Evolutionary conservation across 2,329 filamentous ascomycete genomes (phyloP).

Genomic region (Macrophomina tecta): DNA sequence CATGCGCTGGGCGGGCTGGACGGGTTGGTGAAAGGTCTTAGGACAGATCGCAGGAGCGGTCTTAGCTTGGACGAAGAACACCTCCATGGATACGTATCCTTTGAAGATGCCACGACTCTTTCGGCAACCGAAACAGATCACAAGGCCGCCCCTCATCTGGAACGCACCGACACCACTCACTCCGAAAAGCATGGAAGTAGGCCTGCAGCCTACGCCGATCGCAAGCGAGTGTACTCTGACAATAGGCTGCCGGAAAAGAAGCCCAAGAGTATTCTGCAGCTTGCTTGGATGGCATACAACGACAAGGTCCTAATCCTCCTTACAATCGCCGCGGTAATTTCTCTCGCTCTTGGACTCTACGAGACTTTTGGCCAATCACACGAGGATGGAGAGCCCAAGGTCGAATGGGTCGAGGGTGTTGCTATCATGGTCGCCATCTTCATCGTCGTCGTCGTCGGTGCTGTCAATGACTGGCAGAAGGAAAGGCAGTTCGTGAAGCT

Average conservation of each 20-base stretch:
- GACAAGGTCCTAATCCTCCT: slow-evolving; percentile 76
- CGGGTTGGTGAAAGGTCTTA: slow-evolving; percentile 60
- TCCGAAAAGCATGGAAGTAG: slow-evolving; percentile 29
- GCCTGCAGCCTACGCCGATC: slow-evolving; percentile 55
- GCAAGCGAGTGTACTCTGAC: slow-evolving; percentile 64
- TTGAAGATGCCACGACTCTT: slow-evolving; percentile 57
- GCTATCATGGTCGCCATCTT: slow-evolving; percentile 78
- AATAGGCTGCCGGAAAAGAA: slow-evolving; percentile 70
- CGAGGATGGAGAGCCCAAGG: slow-evolving; percentile 53
- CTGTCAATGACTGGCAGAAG: slow-evolving; percentile 83
- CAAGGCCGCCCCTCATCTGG: slow-evolving; percentile 25
- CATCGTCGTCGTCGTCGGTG: slow-evolving; percentile 77
- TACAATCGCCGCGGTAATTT: slow-evolving; percentile 71
- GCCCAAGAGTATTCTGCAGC: slow-evolving; percentile 62
- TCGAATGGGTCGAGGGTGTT: slow-evolving; percentile 83
- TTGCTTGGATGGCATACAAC: slow-evolving; percentile 74
- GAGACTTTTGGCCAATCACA: slow-evolving; percentile 62
- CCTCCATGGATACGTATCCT: slow-evolving; percentile 54
- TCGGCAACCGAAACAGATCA: slow-evolving; percentile 31
- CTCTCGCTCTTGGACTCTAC: slow-evolving; percentile 72
- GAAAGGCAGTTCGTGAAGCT: slow-evolving; percentile 81
- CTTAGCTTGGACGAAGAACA: slow-evolving; percentile 58
- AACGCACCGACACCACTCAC: slow-evolving; percentile 28
- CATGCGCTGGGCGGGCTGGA: slow-evolving; percentile 60
- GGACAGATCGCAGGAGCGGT: slow-evolving; percentile 56